Conservation (phyloP, 768 basidiomycete species). For the Porpolomopsis calyptriformis region DNA sequence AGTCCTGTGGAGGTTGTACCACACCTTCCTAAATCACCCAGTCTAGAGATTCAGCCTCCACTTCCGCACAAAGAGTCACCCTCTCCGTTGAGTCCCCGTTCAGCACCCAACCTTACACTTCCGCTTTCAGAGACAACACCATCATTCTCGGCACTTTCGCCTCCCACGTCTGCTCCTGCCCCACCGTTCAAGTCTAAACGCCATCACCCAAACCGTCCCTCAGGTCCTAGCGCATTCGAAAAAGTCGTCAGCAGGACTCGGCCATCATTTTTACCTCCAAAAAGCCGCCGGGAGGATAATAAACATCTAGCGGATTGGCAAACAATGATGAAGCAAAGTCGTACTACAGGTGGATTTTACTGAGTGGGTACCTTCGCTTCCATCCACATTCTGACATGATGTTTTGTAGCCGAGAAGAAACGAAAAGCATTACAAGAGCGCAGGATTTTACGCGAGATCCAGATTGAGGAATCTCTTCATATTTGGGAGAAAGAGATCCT, state of each 20-base stretch:
- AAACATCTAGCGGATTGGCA: conserved; percentile 84
- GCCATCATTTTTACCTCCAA: conserved; percentile 80
- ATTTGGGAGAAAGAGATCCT: conserved; percentile 72
- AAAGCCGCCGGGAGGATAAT: conserved; percentile 60
- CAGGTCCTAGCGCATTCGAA: conserved; percentile 63
- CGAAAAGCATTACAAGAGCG: conserved; percentile 54
- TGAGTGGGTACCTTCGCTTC: conserved; percentile 2
- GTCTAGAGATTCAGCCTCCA: conserved; percentile 3
- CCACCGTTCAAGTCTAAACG: conserved; percentile 12
- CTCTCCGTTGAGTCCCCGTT: conserved; percentile 14
- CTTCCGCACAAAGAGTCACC: conserved; percentile 9
- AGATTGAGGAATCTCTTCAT: conserved; percentile 57
- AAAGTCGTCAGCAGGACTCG: conserved; percentile 77
- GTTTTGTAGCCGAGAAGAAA: conserved; percentile 35
- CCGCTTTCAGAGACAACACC: conserved; percentile 13
- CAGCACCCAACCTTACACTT: conserved; percentile 14
- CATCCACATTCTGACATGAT: conserved; percentile 6
- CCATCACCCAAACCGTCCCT: conserved; percentile 40
- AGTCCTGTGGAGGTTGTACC: conserved; percentile 18
- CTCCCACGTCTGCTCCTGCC: conserved; percentile 23
- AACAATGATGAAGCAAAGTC: conserved; percentile 77
- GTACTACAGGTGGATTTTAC: conserved; percentile 47
- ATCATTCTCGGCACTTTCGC: conserved; percentile 13
- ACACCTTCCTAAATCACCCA: conserved; percentile 4
- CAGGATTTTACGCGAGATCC: conserved; percentile 51